These are phyloP conservation scores for Colletotrichum lini DNA, from an alignment of 2,329 filamentous ascomycete genomes.

Conservation along the genomic window DNA sequence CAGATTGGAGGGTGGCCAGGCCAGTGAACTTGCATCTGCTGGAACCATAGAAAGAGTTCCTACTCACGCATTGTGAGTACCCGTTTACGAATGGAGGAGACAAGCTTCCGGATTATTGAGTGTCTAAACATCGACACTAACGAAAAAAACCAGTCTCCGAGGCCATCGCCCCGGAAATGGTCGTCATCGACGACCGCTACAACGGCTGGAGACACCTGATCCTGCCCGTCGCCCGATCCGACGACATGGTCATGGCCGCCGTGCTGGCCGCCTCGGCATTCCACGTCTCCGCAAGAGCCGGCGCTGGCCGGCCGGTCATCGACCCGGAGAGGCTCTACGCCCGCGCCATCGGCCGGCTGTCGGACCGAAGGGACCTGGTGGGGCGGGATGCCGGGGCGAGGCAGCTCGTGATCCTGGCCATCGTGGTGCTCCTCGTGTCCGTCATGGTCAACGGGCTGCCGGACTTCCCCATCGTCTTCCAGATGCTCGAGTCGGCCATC, in stretches of 20 bases:
- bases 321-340: slow-evolving; percentile 13
- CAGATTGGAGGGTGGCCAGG: not conserved
- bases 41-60: slow-evolving; percentile 28
- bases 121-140: not conserved
- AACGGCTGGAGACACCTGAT: slow-evolving; percentile 45
- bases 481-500: slow-evolving; percentile 48
- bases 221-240: slow-evolving; percentile 42
- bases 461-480: slow-evolving; percentile 47
- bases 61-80: slow-evolving; percentile 37
- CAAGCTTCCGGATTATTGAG: too few relatives aligned
- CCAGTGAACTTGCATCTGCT: not conserved
- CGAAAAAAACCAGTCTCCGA: slow-evolving; percentile 42
- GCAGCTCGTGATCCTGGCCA: slow-evolving; percentile 38
- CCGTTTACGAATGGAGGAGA: not conserved
- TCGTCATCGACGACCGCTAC: slow-evolving; percentile 43
- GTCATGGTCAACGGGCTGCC: slow-evolving; percentile 47
- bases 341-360: slow-evolving; percentile 6
- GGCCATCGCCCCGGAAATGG: slow-evolving; percentile 46
- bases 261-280: slow-evolving; percentile 48
- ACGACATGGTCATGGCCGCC: slow-evolving; percentile 47
- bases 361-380: not conserved
- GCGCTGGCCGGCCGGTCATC: not conserved
- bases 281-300: slow-evolving; percentile 39
- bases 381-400: slow-evolving; percentile 8
- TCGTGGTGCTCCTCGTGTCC: slow-evolving; percentile 46